Evolutionary conservation across 2,329 filamentous ascomycete species (phyloP), one percentile per base, ranked within the genome.

Genomic region (Zarea fungicola): DNA sequence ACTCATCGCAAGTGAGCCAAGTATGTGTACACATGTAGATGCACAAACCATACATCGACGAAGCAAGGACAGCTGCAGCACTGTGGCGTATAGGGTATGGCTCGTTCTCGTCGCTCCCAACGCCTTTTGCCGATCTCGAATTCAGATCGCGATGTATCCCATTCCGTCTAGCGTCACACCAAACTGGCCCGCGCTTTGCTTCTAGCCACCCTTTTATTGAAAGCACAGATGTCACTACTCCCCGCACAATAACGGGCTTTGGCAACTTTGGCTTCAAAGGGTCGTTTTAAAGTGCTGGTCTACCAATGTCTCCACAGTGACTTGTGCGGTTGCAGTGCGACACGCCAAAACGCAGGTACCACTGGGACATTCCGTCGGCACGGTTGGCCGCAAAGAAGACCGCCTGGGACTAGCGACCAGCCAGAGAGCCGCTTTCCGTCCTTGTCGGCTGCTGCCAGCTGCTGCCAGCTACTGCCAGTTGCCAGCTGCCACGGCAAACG

Each of bases 141-240:
- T 14, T 26, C 19, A 5, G 29, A 48, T 48, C 45, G 45, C 26
- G 45, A 41, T 42, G 45, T 14, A 41, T 28, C 45, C 45, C 45
- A 41, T 28, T 48, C 16, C 36, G 45, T 35, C 13, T 48, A 48
- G 45, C 45, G 45, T 48, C 23, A 34, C 19, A 16, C 36, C 18
- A 31, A 31, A 11, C 35, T 13, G 36, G 45, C 36, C 45, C 28
- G 36, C 44, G 26, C 7, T 40, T 21, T 40, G 18, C 21, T 6
- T 23, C 14, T 31, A 23, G 9, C 18, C 35, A 21, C 35, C 35
- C 35, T 22, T 31, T 7, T 10, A 41, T 11, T 19, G 14, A 4
- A 40, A 14, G 18, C 8, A 22, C 21, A 13, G 16, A 35, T 18
- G 32, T 16, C 44, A 23, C 26, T 34, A 10, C 35, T 47, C 44